These are phyloP conservation scores for Viridothelium virens DNA, from an alignment of 495 filamentous ascomycete genomes.

Conservation along the genomic window DNA sequence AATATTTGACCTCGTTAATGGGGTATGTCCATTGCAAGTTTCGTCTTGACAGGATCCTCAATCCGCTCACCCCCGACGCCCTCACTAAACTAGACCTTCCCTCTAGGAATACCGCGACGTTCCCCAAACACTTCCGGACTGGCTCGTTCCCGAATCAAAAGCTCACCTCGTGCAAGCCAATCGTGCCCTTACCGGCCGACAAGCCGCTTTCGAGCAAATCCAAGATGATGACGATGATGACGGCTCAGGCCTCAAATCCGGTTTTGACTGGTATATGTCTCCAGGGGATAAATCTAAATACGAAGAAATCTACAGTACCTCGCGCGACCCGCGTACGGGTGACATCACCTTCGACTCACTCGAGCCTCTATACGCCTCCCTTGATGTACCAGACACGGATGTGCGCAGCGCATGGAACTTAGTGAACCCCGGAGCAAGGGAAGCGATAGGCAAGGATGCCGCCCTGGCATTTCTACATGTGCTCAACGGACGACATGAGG, in stretches of 20 bases:
- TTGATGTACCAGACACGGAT: constrained; percentile 94
- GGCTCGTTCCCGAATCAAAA: constrained; percentile 95
- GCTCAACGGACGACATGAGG: constrained; percentile 88
- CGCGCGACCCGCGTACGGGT: constrained; percentile 66
- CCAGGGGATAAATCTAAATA: constrained; percentile 85
- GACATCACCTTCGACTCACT: constrained; percentile 76
- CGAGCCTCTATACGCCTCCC: constrained; percentile 74
- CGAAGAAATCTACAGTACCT: constrained; percentile 89
- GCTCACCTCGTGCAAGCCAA: constrained; percentile 87
- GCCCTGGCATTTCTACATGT: constrained; percentile 92
- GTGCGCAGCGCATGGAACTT: constrained; percentile 93
- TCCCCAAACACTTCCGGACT: constrained; percentile 75
- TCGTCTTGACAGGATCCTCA: not conserved
- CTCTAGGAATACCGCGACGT: constrained; percentile 78
- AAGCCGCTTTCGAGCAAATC: constrained; percentile 71
- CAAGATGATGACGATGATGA: constrained; percentile 56
- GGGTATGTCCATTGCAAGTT: constrained; percentile 49
- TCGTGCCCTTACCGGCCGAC: constrained; percentile 67
- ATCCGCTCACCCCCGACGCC: not conserved
- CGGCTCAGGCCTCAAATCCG: constrained; percentile 76
- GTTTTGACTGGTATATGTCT: constrained; percentile 99
- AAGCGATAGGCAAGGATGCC: constrained; percentile 87
- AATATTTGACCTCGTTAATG: constrained; percentile 94
- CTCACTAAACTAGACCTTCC: not conserved
- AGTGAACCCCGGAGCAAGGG: constrained; percentile 74